Conservation (phyloP, 2,329 filamentous ascomycete species). For the Sclerotinia subarctica region DNA sequence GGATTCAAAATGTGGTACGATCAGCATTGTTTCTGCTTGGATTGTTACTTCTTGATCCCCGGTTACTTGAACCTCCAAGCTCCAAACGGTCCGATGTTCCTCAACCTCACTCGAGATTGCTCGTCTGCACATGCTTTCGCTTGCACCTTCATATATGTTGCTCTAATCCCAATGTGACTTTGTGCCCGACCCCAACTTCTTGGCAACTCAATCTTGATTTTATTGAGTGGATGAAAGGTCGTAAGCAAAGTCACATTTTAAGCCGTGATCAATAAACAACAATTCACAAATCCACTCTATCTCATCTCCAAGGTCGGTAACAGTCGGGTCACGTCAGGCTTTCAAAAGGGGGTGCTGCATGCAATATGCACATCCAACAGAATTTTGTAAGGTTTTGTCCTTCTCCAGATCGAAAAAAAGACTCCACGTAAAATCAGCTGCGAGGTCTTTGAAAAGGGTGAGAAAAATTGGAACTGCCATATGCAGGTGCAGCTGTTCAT, state of each 20-base stretch:
- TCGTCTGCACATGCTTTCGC: slow-evolving; percentile 15
- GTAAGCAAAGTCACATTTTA: slow-evolving; percentile 17
- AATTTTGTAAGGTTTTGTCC: slow-evolving; percentile 1
- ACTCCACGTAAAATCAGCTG: slow-evolving; percentile 13
- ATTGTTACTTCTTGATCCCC: neutral
- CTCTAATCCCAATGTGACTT: slow-evolving; percentile 17
- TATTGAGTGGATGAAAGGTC: slow-evolving; percentile 4
- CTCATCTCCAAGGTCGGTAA: slow-evolving; percentile 15
- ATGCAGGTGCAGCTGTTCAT: slow-evolving; percentile 22
- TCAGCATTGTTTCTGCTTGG: slow-evolving; percentile 1
- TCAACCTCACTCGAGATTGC: slow-evolving; percentile 18
- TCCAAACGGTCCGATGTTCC: slow-evolving; percentile 25
- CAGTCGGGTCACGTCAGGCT: slow-evolving; percentile 20
- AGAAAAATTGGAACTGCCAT: slow-evolving; percentile 15
- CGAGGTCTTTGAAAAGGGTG: slow-evolving; percentile 5
- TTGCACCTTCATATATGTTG: neutral
- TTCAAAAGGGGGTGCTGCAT: slow-evolving; percentile 8
- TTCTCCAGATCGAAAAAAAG: slow-evolving; percentile 9
- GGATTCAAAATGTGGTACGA: neutral
- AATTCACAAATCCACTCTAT: slow-evolving; percentile 1
- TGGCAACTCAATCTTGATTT: slow-evolving; percentile 11
- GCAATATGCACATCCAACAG: slow-evolving; percentile 14
- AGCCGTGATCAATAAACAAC: slow-evolving; percentile 13
- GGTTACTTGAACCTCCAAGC: slow-evolving; percentile 6
- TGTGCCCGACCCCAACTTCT: slow-evolving; percentile 18